Evolutionary conservation across 2,329 filamentous ascomycete species (phyloP), one percentile per base, ranked within the genome.

Genomic region (Pseudodiploospora longispora): DNA sequence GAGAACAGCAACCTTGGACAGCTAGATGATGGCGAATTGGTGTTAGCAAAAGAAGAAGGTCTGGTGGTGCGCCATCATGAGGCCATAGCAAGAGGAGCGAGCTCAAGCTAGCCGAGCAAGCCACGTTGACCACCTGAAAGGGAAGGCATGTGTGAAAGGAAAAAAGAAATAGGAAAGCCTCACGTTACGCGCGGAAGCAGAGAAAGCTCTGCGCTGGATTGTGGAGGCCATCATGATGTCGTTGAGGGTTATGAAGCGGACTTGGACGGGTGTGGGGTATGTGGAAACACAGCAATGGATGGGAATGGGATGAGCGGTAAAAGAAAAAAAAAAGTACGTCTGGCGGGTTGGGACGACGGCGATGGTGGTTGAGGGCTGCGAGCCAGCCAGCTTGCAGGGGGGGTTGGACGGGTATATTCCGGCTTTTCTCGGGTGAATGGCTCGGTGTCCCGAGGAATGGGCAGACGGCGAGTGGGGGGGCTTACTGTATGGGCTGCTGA

Each of bases 1-100:
- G 68, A 97, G 87, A 58, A 98, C 89, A 65, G 90, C 82, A 62
- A 98, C 93, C 82, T 97, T 97, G 72, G 90, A 94, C 64, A 89
- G 81, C 93, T 98, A 55, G 51, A 19, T 37, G 38, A 32, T 56
- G 19, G 19, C 19, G 19, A 19, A 19, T 19, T 19, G 19, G 19
- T 19, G 19, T 19, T 19, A 19, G 19, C 19, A 19, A 19, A 19
- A 19, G 48, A 58, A 51, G 41, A 56, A 54, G 40, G 29, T 30
- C 31, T 27, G 40, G 42, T 12, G 43, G 47, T 36, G 27, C 30
- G 19, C 37, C 19, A 19, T 19, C 19, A 19, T 19, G 19, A 19
- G 19, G 19, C 19, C 19, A 19, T 19, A 19, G 19, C 9, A 9
- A 9, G 32, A 3, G 32, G 32, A 27, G 6, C 10, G 10, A 7